Base-by-base conservation (phyloP, 768 basidiomycete genomes). In the Rubroboletus satanas region DNA sequence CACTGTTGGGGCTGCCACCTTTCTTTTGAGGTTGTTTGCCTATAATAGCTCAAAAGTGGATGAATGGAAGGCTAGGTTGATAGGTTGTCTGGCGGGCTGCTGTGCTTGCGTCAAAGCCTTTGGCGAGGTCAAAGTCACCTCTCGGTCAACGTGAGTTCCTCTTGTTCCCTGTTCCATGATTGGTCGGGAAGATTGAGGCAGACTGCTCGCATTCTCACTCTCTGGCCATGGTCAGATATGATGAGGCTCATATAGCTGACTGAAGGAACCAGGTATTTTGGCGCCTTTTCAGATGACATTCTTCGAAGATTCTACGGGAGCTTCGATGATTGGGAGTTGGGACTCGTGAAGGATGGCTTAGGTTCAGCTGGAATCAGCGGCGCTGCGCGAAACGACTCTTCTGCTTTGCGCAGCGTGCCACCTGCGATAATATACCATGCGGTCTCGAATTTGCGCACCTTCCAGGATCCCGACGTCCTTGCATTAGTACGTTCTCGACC, bases 1-100 rank as follows among this genome's bases (percentile, higher is more conserved):
- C 33, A 84, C 81, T 0, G 69, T 79, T 9, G 85, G 83, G 54
- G 82, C 86, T 2, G 91, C 94, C 0, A 84, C 83, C 0, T 97
- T 94, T 72, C 78, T 91, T 46, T 74, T 96, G 36, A 82, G 93
- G 48, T 71, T 97, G 37, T 86, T 88, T 66, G 93, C 93, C 10
- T 97, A 92, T 62, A 73, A 79, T 49, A 79, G 81, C 47, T 69
- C 74, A 0, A 73, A 75, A 31, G 85, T 90, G 4, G 75, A 78
- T 2, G 67, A 73, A 37, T 95, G 91, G 90, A 83, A 83, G 68
- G 68, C 66, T 17, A 77, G 74, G 55, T 67, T 91, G 49, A 72
- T 76, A 49, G 63, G 64, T 1, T 85, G 89, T 55, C 65, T 96
- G 35, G 64, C 73, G 11, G 71, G 76, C 1, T 98, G 95, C 61